A percentile compares a stretch with the other conserved stretches of the same genome.
phyloP scores from a whole-genome alignment of 139 green algal genomes.

The Chlamydomonas incerta region DNA sequence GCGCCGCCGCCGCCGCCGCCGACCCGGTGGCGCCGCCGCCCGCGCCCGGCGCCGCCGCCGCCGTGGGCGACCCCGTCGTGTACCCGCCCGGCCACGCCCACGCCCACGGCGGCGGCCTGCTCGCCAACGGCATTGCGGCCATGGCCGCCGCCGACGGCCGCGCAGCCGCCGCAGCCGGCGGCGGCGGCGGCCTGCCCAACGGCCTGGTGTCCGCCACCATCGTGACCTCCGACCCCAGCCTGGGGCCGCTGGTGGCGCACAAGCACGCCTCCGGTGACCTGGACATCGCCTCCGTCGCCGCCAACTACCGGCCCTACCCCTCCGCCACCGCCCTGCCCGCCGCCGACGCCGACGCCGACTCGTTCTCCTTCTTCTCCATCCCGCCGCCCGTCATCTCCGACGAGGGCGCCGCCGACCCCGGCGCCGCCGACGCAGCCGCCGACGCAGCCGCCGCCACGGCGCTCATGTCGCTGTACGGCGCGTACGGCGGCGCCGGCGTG shows the following conservation, averaged over 20 bases:
- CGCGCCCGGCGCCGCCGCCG: neutral
- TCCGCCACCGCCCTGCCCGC: neutral
- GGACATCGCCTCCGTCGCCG: constrained; percentile 26
- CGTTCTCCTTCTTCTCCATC: constrained; percentile 40
- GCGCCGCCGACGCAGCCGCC: neutral
- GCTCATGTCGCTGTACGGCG: neutral
- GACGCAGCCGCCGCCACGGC: neutral
- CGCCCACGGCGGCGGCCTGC: neutral
- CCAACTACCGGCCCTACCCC: constrained; percentile 30
- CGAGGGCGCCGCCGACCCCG: neutral
- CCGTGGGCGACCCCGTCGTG: neutral
- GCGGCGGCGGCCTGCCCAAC: neutral
- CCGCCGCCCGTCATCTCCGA: constrained; percentile 20
- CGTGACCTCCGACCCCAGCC: neutral
- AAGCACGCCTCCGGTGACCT: constrained; percentile 37
- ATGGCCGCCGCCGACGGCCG: neutral
- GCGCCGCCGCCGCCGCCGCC: neutral
- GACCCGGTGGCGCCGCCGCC: neutral
- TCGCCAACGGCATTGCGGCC: neutral
- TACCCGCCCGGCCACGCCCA: neutral
- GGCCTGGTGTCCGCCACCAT: neutral
- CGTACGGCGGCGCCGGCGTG: neutral
- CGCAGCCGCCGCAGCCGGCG: neutral
- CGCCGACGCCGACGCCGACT: neutral
- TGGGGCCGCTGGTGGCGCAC: constrained; percentile 16